These are phyloP conservation scores for Chrysanthemum lavandulifolium DNA, from an alignment of 129 eudicot species.

Conservation along the genomic window DNA sequence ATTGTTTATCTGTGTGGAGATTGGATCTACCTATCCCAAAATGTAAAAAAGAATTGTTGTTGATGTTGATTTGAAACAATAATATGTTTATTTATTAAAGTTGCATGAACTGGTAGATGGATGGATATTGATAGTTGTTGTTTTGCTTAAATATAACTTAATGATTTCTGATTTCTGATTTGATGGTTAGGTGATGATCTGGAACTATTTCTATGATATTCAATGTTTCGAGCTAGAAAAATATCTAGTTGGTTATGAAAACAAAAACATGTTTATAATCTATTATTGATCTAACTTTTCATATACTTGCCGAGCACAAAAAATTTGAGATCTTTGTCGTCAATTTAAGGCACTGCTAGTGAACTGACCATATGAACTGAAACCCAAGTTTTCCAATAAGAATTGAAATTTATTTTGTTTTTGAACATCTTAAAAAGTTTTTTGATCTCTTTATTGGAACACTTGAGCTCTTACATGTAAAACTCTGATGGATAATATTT, in stretches of 20 bases:
- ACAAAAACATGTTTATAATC: neutral
- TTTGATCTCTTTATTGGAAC: neutral
- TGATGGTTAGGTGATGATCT: constrained; percentile 37
- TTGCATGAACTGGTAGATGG: constrained; percentile 28
- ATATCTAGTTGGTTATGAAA: neutral
- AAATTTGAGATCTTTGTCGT: neutral
- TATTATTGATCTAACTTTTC: neutral
- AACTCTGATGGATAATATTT: neutral
- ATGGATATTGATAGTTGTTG: constrained; percentile 23
- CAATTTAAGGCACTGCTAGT: too few species aligned
- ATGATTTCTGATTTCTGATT: constrained; percentile 23
- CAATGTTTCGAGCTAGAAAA: neutral
- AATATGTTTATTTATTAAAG: neutral
- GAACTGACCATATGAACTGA: neutral
- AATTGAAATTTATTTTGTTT: neutral
- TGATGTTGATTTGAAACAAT: neutral
- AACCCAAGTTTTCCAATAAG: neutral
- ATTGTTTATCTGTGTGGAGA: neutral
- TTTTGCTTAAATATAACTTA: constrained; percentile 1
- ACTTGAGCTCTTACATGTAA: neutral
- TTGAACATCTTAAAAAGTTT: neutral
- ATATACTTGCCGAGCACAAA: constrained; percentile 1
- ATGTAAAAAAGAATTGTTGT: neutral
- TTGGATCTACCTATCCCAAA: constrained; percentile 21
- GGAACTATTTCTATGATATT: constrained; percentile 23